phyloP scores from a whole-genome alignment of 345 rosid genomes.

The Camelina neglecta region DNA sequence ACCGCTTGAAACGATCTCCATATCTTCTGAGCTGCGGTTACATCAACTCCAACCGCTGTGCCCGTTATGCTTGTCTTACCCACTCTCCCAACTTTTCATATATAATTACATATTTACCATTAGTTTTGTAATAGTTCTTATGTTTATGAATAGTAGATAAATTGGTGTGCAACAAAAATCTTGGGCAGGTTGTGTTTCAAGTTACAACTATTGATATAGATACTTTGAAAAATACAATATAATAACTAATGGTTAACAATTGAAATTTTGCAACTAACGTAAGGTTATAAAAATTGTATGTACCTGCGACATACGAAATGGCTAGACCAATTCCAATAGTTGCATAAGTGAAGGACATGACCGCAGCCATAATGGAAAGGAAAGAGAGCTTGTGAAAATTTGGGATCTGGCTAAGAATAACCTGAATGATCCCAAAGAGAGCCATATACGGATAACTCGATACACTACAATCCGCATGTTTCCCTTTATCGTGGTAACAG shows the following conservation, averaged over 20 bases:
- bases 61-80: conserved; percentile 64
- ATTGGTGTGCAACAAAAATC: background rate
- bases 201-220: background rate
- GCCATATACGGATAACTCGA: conserved; percentile 71
- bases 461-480: conserved; percentile 50
- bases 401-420: conserved; percentile 79
- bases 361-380: conserved; percentile 81
- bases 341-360: conserved; percentile 89
- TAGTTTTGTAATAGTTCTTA: conserved; percentile 10
- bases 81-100: conserved; percentile 41
- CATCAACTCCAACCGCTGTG: conserved; percentile 62
- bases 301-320: conserved; percentile 56
- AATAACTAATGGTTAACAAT: background rate
- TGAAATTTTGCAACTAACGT: background rate
- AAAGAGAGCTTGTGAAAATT: conserved; percentile 87
- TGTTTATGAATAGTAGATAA: background rate
- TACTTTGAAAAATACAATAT: background rate
- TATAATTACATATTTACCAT: conserved; percentile 13
- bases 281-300: background rate
- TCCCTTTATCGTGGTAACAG: conserved; percentile 77
- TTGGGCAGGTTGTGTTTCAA: background rate
- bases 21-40: conserved; percentile 71
- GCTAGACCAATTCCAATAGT: conserved; percentile 80
- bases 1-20: conserved; percentile 84
- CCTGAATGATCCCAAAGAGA: conserved; percentile 66